Evolutionary conservation across 2,329 filamentous ascomycete species (phyloP), one percentile per base, ranked within the genome.

Genomic region (Talaromyces sp.): DNA sequence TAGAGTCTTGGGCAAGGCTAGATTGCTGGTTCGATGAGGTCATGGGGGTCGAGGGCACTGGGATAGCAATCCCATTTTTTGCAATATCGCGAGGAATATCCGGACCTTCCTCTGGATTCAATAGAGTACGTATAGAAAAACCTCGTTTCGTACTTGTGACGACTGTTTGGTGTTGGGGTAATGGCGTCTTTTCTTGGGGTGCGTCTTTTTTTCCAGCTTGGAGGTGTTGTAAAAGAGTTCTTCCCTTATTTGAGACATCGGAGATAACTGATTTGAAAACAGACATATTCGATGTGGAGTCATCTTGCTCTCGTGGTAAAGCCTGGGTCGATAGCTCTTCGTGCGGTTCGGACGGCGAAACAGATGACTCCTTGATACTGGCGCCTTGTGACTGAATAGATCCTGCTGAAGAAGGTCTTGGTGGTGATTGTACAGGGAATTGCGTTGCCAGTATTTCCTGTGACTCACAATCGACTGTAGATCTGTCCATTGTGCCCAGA

Each of bases 331-430:
- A 51, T 28, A 56, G 15, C 15, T 15, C 42, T 33, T 56, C 56
- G 7, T 56, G 60, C 15, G 51, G 55, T 32, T 55, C 36, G 11
- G 19, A 54, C 17, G 33, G 25, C 7, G 47, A 15, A 25, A 42
- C 22, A 15, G 51, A 33, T 28, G 57, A 9, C 9, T 52, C 51
- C 22, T 19, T 19, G 8, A 25, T 22, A 25, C 42, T 33, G 28
- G 19, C 57, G n/a, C 49, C 52, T 47, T 62, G 60, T 33, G 60
- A 59, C 22, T 32, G 22, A 27, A 55, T 47, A 19, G 60, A 59
- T 11, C 55, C 52, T 42, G 39, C 53, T 17, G 57, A 62, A 51
- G 57, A 47, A 17, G 56, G 53, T 11, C 60, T 59, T 47, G 28
- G 25, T 25, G 39, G 25, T 15, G 28, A 33, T 7, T 36, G 30